Conservation (phyloP, 1,284 basidiomycete species). For the Coniferiporia weirii region DNA sequence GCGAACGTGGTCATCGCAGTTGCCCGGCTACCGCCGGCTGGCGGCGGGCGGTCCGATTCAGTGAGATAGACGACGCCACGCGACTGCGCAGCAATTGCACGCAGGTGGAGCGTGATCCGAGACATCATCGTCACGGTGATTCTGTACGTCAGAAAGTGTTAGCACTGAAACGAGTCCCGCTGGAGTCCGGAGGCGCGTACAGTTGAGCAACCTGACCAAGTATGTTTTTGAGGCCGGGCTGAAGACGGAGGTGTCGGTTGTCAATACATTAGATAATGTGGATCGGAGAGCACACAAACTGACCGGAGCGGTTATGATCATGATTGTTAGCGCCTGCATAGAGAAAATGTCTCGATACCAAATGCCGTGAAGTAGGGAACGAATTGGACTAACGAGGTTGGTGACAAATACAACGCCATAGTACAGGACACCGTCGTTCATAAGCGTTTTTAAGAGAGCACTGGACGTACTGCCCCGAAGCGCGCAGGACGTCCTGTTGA, state of each 20-base stretch:
- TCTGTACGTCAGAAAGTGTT: neutral
- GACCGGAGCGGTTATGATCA: constrained; percentile 17
- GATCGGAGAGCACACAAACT: neutral
- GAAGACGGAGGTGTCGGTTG: neutral
- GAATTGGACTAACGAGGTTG: constrained; percentile 10
- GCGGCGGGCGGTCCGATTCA: neutral
- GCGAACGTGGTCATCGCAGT: neutral
- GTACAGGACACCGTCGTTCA: constrained; percentile 14
- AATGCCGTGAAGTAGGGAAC: neutral
- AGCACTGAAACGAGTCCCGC: neutral
- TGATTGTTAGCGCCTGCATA: constrained; percentile 12
- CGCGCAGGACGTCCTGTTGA: neutral
- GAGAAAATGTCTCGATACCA: neutral
- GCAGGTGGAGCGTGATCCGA: constrained; percentile 19
- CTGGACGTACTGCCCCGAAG: neutral
- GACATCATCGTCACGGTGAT: constrained; percentile 20
- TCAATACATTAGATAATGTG: neutral
- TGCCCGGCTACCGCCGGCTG: neutral
- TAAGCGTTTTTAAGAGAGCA: constrained; percentile 4
- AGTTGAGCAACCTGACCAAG: constrained; percentile 18
- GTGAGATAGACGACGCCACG: neutral
- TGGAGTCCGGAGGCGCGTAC: neutral
- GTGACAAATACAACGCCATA: constrained; percentile 11
- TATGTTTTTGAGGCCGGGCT: constrained; percentile 19
- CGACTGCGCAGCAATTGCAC: neutral